These are phyloP conservation scores for Akanthomyces lecanii DNA, from an alignment of 2,329 filamentous ascomycete genomes.

Conservation along the genomic window DNA sequence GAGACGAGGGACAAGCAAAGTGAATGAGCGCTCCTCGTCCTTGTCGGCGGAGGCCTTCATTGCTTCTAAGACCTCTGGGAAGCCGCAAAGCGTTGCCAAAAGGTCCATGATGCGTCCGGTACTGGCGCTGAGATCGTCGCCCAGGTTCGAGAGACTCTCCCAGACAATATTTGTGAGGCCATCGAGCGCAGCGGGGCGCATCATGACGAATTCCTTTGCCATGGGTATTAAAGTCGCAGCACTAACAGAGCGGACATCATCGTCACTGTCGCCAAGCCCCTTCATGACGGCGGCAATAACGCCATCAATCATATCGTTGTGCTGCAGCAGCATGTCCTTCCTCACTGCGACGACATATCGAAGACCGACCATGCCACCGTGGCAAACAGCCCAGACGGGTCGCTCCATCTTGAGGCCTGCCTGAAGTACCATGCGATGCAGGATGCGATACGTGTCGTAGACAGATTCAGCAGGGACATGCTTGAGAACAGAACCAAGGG, in stretches of 20 bases:
- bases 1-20: conserved; percentile 83
- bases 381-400: conserved; percentile 88
- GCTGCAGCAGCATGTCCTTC: conserved; percentile 82
- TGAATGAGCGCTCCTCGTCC: conserved; percentile 85
- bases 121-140: conserved; percentile 93
- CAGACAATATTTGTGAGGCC: conserved; percentile 90
- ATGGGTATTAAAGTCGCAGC: conserved; percentile 97
- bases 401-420: conserved; percentile 69
- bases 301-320: conserved; percentile 84
- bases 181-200: conserved; percentile 74
- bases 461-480: conserved; percentile 78
- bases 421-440: conserved; percentile 90
- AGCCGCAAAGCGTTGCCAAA: conserved; percentile 89
- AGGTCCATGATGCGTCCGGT: conserved; percentile 99
- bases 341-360: conserved; percentile 93
- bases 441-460: conserved; percentile 74
- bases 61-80: conserved; percentile 83
- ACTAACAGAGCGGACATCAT: conserved; percentile 94
- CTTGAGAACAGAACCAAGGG: conserved; percentile 80
- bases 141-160: conserved; percentile 94
- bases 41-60: conserved; percentile 87
- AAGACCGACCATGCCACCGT: conserved; percentile 96
- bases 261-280: conserved; percentile 83
- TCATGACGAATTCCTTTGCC: conserved; percentile 86
- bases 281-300: conserved; percentile 92